phyloP scores from a whole-genome alignment of 805 yeast species.

The Tetrapisispora namnaoensis region DNA sequence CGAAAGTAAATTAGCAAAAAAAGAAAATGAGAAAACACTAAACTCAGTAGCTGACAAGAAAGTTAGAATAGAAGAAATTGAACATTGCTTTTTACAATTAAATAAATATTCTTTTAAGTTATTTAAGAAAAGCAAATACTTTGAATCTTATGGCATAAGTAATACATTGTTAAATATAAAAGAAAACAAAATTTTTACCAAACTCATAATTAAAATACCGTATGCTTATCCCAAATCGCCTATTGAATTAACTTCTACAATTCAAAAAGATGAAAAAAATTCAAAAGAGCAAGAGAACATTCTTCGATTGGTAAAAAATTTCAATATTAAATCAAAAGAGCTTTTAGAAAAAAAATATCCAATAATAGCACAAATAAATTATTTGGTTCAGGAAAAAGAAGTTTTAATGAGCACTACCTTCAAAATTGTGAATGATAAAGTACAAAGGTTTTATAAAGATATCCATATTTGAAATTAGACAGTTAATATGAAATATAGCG shows the following conservation, averaged over 20 bases:
- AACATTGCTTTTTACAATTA: conserved; percentile 12
- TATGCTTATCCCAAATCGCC: conserved; percentile 20
- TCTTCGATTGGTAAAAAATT: conserved; percentile 12
- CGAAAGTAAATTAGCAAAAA: too few relatives aligned
- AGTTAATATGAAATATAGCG: too few relatives aligned
- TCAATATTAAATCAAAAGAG: conserved; percentile 15
- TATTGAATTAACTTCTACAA: conserved; percentile 8
- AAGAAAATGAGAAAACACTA: too few relatives aligned
- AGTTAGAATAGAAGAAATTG: conserved; percentile 12
- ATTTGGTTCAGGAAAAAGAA: conserved; percentile 13
- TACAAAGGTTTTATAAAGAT: conserved; percentile 10
- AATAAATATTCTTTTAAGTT: conserved; percentile 13
- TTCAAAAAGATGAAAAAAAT: conserved; percentile 2
- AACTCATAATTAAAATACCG: conserved; percentile 16
- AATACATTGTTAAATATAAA: conserved; percentile 3
- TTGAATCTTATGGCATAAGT: conserved; percentile 16
- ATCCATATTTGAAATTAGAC: not conserved
- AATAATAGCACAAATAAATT: conserved; percentile 19
- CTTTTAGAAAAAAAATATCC: conserved; percentile 8
- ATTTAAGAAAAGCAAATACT: conserved; percentile 15
- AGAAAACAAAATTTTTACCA: conserved; percentile 4
- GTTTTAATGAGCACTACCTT: conserved; percentile 9
- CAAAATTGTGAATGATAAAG: conserved; percentile 10
- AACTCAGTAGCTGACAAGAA: not conserved
- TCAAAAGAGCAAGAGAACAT: not conserved